These are phyloP conservation scores for Diutina scorzettiae DNA, from an alignment of 1,139 yeast genomes.

Conservation along the genomic window DNA sequence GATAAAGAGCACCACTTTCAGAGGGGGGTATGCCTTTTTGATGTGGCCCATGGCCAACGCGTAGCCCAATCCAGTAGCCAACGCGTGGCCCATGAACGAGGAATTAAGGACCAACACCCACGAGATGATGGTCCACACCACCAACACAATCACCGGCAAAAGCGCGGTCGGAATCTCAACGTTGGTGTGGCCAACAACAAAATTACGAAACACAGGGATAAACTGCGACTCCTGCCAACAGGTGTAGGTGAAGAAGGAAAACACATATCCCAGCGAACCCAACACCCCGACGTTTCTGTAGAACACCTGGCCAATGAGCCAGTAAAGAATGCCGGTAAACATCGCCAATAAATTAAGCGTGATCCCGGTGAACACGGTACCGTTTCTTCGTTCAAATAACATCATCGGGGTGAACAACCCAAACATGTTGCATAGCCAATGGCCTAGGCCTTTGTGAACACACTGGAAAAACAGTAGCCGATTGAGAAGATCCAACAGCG, in stretches of 20 bases:
- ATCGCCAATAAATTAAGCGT: constrained; percentile 67
- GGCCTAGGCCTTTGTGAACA: constrained; percentile 50
- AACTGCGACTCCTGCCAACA: constrained; percentile 47
- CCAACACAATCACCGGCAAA: constrained; percentile 44
- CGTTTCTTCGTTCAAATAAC: constrained; percentile 61
- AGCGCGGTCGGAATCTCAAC: constrained; percentile 46
- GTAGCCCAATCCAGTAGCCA: constrained; percentile 30
- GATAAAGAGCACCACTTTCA: constrained; percentile 50
- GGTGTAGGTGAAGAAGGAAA: constrained; percentile 55
- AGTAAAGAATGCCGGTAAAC: constrained; percentile 56
- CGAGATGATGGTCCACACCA: constrained; percentile 23
- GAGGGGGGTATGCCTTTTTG: constrained; percentile 51
- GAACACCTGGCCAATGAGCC: constrained; percentile 40
- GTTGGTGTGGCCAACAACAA: constrained; percentile 16
- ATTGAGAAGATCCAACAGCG: constrained; percentile 21
- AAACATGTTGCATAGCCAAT: constrained; percentile 50
- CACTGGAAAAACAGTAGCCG: constrained; percentile 67
- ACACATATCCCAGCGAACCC: constrained; percentile 70
- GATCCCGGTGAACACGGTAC: constrained; percentile 82
- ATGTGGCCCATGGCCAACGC: constrained; percentile 47
- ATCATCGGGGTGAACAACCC: constrained; percentile 52
- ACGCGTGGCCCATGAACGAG: constrained; percentile 64
- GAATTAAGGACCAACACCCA: constrained; percentile 40
- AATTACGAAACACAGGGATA: constrained; percentile 31
- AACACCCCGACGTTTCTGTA: constrained; percentile 44